A percentile compares a stretch with the other conserved stretches of the same genome.
Conservation (phyloP, 2,329 filamentous ascomycete species). For the Talaromyces sp. region DNA sequence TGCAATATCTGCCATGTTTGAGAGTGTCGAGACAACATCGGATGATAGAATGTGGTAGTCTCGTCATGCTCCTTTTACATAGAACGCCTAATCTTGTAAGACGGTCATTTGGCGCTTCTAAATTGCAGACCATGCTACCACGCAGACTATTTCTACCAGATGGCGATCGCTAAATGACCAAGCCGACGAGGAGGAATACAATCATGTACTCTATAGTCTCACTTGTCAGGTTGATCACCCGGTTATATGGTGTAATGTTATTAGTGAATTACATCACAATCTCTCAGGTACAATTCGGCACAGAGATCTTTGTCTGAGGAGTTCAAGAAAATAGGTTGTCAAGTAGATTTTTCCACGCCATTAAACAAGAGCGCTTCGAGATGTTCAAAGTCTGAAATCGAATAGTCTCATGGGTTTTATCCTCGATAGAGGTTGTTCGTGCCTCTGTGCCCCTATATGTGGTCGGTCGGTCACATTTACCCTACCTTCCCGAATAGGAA, state of each 20-base stretch:
- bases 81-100: slow-evolving; percentile 58
- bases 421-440: not conserved
- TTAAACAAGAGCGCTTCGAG: not conserved
- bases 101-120: slow-evolving; percentile 66
- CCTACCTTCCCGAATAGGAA: not conserved
- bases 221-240: slow-evolving; percentile 66
- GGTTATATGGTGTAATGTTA: slow-evolving; percentile 68
- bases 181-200: slow-evolving; percentile 58
- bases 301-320: slow-evolving; percentile 55
- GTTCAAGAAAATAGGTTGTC: slow-evolving; percentile 35
- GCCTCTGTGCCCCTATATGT: not conserved
- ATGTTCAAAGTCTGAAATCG: not conserved
- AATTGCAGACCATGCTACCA: too few species aligned
- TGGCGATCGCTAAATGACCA: slow-evolving; percentile 56
- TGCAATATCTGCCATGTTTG: slow-evolving; percentile 56
- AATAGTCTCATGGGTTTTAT: too few species aligned
- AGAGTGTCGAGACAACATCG: slow-evolving; percentile 59
- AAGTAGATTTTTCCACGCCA: not conserved
- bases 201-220: slow-evolving; percentile 57
- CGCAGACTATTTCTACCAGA: slow-evolving; percentile 51
- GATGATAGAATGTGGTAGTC: slow-evolving; percentile 69
- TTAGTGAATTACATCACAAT: slow-evolving; percentile 62
- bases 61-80: slow-evolving; percentile 67
- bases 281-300: slow-evolving; percentile 58
- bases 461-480: not conserved